Evolutionary conservation across 768 basidiomycete genomes (phyloP), one percentile per base, ranked within the genome.

Genomic region (Brasilioporus rufonigricans): DNA sequence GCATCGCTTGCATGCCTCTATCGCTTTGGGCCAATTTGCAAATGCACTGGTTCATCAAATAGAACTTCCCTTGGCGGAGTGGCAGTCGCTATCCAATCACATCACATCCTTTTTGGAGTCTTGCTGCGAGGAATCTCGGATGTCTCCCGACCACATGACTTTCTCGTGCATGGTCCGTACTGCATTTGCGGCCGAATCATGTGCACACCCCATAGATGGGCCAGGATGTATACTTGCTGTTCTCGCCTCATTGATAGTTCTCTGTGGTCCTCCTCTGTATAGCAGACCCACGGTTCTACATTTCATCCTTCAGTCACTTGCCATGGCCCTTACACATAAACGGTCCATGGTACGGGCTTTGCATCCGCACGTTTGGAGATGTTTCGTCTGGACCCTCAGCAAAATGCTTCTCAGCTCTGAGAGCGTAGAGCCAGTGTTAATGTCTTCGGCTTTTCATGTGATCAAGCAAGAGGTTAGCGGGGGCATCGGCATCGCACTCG

Each of bases 321-420:
- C 62, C 10, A 57, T 65, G 27, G 56, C 76, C 3, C 60, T 70
- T 1, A 61, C 47, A 4, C 74, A 79, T 55, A 69, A 71, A 44
- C 65, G 70, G n/a, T 61, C 65, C 12, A 48, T 66, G 6, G 67
- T 80, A 12, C 71, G 70, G 13, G 62, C 68, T 18, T 66, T 82
- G 9, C 74, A 77, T 40, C 64, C 76, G 1, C 74, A 74, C 33
- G 66, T 79, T 21, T 87, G 84, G 84, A 74, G 71, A 48, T 75
- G 79, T 48, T 70, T 85, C 26, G 67, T 85, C 21, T 86, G 85
- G 84, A 76, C 78, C 2, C 84, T 79, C 54, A 67, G 75, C 19
- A 74, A 73, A 18, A 61, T 84, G 44, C 71, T 74, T 41, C 19
- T 53, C 43, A 35, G 24, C 32, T 21, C 58, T 13, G 62, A 59